Evolutionary conservation across 2,329 filamentous ascomycete genomes (phyloP), one percentile per base, ranked within the genome.

Genomic region (Taxawa tesnikishii): DNA sequence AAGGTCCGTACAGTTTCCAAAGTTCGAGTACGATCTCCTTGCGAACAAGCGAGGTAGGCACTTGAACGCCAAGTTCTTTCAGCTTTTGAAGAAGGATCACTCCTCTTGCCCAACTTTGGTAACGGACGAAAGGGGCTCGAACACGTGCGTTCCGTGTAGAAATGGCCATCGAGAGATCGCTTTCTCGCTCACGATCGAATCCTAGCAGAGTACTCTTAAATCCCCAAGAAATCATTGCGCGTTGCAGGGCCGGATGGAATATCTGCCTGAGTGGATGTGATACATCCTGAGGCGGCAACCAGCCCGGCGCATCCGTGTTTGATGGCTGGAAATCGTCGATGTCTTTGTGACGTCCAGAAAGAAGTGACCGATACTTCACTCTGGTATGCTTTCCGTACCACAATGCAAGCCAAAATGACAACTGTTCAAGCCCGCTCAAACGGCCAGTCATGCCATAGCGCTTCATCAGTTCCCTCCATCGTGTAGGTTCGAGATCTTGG

Each of bases 401-500:
- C 6, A 11, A 6, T 4, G 60, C 56, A 3, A 79, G 58, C 68
- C 62, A 69, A 26, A 67, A 42, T 9, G 65, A 56, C 15, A 75
- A 54, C 14, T 60, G 59, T 36, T 61, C 58, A 5, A 78, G 53
- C 18, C 70, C 65, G 10, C 62, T 46, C 44, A 72, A 63, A 11
- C 62, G 58, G 6, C 64, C 56, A 6, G 56, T 48, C 68, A 73
- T 76, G 4, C 74, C 75, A 28, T 71, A 62, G 16, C 73, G 64
- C 28, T 68, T 68, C 26, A 79, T 45, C 7, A 75, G 56, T 45
- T 78, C 72, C 28, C 55, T 51, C 75, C 75, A 80, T 40, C 50
- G 3, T 58, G 51, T 14, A 54, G 55, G 15, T 70, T 34, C 52
- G 41, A 33, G 53, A 53, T 12, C 61, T 63, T 24, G 50, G 4